phyloP scores from a whole-genome alignment of 2,329 filamentous ascomycete species.

The Paraconiothyrium brasiliense region DNA sequence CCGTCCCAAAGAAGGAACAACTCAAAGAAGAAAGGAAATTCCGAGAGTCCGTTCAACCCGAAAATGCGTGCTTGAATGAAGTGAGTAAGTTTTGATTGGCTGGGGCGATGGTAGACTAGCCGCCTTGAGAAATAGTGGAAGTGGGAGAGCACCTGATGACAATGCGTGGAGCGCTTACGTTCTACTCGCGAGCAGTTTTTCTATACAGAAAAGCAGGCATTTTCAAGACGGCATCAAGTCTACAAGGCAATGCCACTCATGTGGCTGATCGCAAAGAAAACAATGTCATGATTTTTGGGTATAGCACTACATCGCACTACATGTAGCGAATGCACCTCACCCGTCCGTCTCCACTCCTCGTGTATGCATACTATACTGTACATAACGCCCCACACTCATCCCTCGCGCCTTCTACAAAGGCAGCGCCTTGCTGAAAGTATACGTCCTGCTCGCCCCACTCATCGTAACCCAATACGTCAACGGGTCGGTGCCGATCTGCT shows the following conservation, averaged over 20 bases:
- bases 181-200: background rate
- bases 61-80: background rate
- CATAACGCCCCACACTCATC: background rate
- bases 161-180: background rate
- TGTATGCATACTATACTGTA: background rate
- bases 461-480: constrained; percentile 52
- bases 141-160: background rate
- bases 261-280: background rate
- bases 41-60: background rate
- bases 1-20: background rate
- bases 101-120: background rate
- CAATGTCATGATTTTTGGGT: background rate
- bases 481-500: constrained; percentile 62
- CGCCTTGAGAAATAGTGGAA: background rate
- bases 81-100: background rate
- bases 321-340: background rate
- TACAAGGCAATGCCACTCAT: background rate
- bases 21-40: background rate
- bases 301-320: background rate
- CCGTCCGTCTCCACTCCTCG: background rate
- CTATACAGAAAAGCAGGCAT: background rate
- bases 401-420: constrained; percentile 27
- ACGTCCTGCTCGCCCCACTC: constrained; percentile 46
- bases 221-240: no score
- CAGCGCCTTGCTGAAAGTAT: constrained; percentile 42